A percentile compares a stretch with the other conserved stretches of the same genome.
phyloP scores from a whole-genome alignment of 2,329 filamentous ascomycete species.

The Tolypocladium sp. region DNA sequence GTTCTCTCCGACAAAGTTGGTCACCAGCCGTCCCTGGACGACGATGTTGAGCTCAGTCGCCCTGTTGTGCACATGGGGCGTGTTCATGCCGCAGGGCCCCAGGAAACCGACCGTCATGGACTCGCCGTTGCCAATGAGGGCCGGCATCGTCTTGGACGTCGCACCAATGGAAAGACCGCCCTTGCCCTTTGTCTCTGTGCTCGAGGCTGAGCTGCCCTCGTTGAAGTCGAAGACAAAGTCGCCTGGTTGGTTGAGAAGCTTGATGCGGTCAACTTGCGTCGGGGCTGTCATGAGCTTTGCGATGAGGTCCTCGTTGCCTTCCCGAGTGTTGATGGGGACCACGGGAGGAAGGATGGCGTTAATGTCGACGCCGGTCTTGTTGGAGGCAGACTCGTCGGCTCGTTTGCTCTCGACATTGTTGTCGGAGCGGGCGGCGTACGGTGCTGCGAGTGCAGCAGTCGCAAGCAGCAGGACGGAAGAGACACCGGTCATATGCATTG shows the following conservation, averaged over 20 bases:
- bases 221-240: slow-evolving; percentile 36
- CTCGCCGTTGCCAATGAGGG: slow-evolving; percentile 37
- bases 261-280: slow-evolving; percentile 20
- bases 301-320: slow-evolving; percentile 16
- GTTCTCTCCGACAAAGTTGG: slow-evolving; percentile 35
- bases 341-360: slow-evolving; percentile 14
- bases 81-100: slow-evolving; percentile 41
- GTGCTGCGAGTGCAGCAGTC: neutral
- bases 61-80: slow-evolving; percentile 37
- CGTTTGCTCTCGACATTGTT: neutral
- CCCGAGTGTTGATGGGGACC: slow-evolving; percentile 18
- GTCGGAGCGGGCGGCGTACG: neutral
- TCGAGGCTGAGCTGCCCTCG: slow-evolving; percentile 7
- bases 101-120: slow-evolving; percentile 40
- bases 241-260: slow-evolving; percentile 21
- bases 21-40: slow-evolving; percentile 32
- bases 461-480: slow-evolving; percentile 2
- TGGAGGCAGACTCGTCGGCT: neutral
- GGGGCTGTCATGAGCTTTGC: slow-evolving; percentile 17
- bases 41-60: slow-evolving; percentile 38
- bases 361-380: slow-evolving; percentile 3
- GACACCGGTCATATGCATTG: slow-evolving; percentile 1
- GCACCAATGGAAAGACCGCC: slow-evolving; percentile 30
- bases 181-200: slow-evolving; percentile 12
- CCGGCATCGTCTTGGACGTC: slow-evolving; percentile 38